Evolutionary conservation across 768 basidiomycete genomes (phyloP).

Genomic region (Suillus cothurnatus): DNA sequence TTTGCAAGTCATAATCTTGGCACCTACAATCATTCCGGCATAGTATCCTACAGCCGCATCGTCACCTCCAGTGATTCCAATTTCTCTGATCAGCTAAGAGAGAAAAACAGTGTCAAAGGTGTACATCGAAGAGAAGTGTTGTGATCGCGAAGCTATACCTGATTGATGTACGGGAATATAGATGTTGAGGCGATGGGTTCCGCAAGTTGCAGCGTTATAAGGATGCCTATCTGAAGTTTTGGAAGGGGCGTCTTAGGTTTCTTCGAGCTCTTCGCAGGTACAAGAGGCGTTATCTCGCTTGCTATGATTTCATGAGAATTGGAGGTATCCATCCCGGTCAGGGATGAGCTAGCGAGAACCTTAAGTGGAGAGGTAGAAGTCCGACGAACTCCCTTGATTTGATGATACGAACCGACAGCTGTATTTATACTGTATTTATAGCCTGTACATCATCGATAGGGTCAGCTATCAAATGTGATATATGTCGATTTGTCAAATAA

Average conservation of each 20-base stretch:
- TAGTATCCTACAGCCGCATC: conserved; percentile 69
- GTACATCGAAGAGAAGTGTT: not conserved
- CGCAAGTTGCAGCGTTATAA: conserved; percentile 45
- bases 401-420: not conserved
- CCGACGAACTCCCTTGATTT: not conserved
- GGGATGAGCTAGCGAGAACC: not conserved
- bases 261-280: conserved; percentile 7
- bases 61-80: conserved; percentile 66
- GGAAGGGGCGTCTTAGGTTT: conserved; percentile 44
- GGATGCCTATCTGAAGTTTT: conserved; percentile 43
- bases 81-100: conserved; percentile 58
- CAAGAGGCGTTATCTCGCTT: not conserved
- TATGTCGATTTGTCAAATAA: not conserved
- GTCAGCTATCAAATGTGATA: not conserved
- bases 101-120: not conserved
- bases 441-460: not conserved
- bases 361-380: not conserved
- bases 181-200: conserved; percentile 50
- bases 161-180: conserved; percentile 54
- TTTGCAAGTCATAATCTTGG: not conserved
- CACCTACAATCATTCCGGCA: conserved; percentile 57
- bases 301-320: not conserved
- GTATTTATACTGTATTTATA: conserved; percentile 6
- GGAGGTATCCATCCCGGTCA: not conserved
- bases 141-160: conserved; percentile 28